Evolutionary conservation across 1,284 basidiomycete species (phyloP), one percentile per base, ranked within the genome.

Genomic region (Sutorius eximius): DNA sequence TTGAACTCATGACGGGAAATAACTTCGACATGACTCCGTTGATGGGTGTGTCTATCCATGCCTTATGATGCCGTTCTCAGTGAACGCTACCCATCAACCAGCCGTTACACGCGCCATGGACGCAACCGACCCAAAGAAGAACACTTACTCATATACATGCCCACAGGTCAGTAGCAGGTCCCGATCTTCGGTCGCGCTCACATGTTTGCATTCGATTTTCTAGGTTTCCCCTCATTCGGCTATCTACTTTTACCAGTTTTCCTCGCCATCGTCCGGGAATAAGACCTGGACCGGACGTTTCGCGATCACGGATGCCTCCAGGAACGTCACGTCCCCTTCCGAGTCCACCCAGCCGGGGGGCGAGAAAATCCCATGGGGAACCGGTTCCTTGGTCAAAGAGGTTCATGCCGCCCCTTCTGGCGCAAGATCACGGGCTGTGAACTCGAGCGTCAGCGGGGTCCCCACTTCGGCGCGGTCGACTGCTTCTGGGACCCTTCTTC

Each of bases 221-320:
- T 22, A 87, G 78, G 90, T 94, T 22, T 74, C 73, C n/a, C 82
- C 85, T 37, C 77, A 87, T 69, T 77, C 89, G 3, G 70, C 82
- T 29, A 85, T 92, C 61, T 93, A 91, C 73, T 92, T 93, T 76
- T 91, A 89, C 71, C 87, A 89, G 66, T 91, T 86, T 75, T 77
- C 80, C 15, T 70, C 80, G 3, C 70, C 78, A 1, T 62, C 60
- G 5, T 66, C 78, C 0, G 4, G 66, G 29, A 71, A 76, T 60
- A 77, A 77, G 43, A 75, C 77, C 18, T 95, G 92, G 91, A 91
- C 91, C 1, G 85, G 82, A 9, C 86, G 92, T 38, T 95, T 93
- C 77, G 77, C 87, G 40, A 91, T 94, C 65, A 83, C 87, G 1
- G 79, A 78, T 38, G 51, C 78, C 2, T 63, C 71, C 33, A 86